Base-by-base conservation (phyloP, 2,329 filamentous ascomycete species). In the Emmonsiellopsis sp. region DNA sequence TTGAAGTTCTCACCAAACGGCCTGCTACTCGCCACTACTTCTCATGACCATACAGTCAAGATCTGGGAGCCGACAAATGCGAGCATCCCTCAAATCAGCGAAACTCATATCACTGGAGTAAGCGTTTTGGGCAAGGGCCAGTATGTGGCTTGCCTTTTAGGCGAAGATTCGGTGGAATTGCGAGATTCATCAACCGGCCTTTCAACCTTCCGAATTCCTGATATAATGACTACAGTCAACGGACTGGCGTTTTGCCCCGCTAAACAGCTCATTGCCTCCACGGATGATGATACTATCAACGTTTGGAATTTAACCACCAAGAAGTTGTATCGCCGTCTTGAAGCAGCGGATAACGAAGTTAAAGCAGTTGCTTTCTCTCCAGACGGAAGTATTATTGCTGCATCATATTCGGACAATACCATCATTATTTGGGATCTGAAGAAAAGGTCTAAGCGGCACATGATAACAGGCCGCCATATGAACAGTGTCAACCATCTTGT, bases 1-100 rank as follows among this genome's bases (percentile, higher is more conserved):
- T 13, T 48, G 33, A 37, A 48, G 33, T 48, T 48, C 46, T 57
- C 55, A 27, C 34, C 44, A 6, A 43, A 56, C 36, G 55, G 51
- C 6, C 37, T 17, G 6, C 3, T 49, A 8, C 14, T 58, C 8
- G 56, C 47, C 14, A 57, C 56, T 7, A 40, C 40, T 14, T 58
- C 56, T 4, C 0, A 17, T n/a, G 56, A 58, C 31, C 2, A 43
- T 13, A 56, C 49, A 2, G 49, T 57, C 9, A 39, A 45, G 42
- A 17, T 58, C 27, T 58, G 33, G 45, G 33, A 47, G 13, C 6
- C 14, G n/a, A 27, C 27, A 2, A 37, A 27, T 36, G 9, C 27
- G 6, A 10, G 3, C 33, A 37, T 48, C 13, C 14, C 33, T 48
- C 5, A 37, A 10, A 39, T 48, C 3, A 27, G 13, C 10, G 14